These are phyloP conservation scores for Globisporangium yorkense DNA, from an alignment of 352 stramenopile genomes.

Conservation along the genomic window DNA sequence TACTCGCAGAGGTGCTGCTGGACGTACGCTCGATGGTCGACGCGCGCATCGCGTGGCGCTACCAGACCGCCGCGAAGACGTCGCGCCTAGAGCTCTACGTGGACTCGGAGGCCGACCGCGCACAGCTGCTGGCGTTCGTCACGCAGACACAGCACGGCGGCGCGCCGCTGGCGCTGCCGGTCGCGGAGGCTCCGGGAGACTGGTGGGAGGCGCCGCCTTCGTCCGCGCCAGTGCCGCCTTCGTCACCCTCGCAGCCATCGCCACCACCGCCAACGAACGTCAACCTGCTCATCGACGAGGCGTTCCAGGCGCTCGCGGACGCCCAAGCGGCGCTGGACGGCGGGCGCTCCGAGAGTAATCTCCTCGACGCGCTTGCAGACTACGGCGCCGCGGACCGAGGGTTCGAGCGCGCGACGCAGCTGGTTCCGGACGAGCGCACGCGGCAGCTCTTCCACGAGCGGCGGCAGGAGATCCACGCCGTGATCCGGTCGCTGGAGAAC, in stretches of 20 bases:
- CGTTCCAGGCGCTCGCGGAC: conserved; percentile 30
- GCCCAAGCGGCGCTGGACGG: conserved; percentile 18
- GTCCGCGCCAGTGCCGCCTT: no score
- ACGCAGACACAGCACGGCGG: not conserved
- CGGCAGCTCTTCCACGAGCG: conserved; percentile 23
- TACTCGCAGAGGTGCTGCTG: conserved; percentile 19
- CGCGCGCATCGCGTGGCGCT: conserved; percentile 26
- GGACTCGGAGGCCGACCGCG: conserved; percentile 19
- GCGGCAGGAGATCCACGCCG: conserved; percentile 26
- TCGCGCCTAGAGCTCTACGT: conserved; percentile 35
- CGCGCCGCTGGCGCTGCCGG: conserved; percentile 6
- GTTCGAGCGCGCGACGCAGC: conserved; percentile 26
- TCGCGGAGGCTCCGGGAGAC: not conserved
- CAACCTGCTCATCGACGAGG: conserved; percentile 26
- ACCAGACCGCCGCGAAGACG: conserved; percentile 35
- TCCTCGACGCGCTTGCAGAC: conserved; percentile 15
- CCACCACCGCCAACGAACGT: not conserved
- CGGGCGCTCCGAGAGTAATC: not conserved
- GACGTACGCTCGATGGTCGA: conserved; percentile 38
- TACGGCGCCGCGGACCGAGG: conserved; percentile 28
- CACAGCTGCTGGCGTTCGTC: conserved; percentile 18
- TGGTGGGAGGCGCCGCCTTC: not conserved
- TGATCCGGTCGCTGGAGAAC: conserved; percentile 20
- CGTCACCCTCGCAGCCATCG: not conserved
- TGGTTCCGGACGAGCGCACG: conserved; percentile 34